These are phyloP conservation scores for Leccinum griseonigrum DNA, from an alignment of 1,284 basidiomycete genomes.

Conservation along the genomic window DNA sequence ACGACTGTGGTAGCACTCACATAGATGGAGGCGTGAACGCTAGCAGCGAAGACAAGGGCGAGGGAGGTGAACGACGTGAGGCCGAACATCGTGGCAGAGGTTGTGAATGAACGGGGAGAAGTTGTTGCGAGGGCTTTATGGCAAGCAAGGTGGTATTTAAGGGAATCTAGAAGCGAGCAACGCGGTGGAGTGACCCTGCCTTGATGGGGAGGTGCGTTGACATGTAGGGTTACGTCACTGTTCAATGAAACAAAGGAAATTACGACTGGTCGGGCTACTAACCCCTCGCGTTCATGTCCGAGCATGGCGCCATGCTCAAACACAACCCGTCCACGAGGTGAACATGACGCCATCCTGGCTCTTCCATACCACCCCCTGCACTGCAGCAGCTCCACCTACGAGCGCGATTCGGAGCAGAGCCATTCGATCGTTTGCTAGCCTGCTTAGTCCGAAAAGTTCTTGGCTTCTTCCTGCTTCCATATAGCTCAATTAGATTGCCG, in stretches of 20 bases:
- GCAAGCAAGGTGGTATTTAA: conserved; percentile 25
- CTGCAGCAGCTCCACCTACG: neutral
- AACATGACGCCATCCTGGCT: neutral
- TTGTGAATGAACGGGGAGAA: neutral
- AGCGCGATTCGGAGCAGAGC: neutral
- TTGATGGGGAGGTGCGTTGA: conserved; percentile 8
- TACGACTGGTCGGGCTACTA: conserved; percentile 5
- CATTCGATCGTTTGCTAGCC: neutral
- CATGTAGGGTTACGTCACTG: neutral
- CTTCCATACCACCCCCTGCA: neutral
- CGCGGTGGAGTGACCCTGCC: conserved; percentile 11
- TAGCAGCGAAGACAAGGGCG: conserved; percentile 21
- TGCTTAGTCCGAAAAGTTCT: neutral
- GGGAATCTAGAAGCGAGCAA: conserved; percentile 24
- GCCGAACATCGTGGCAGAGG: conserved; percentile 15
- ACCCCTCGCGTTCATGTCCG: neutral
- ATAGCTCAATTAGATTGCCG: neutral
- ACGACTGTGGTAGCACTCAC: conserved; percentile 13
- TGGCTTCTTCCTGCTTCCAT: neutral
- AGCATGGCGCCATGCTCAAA: neutral
- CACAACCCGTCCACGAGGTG: neutral
- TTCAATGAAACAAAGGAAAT: conserved; percentile 13
- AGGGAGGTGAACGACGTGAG: conserved; percentile 12
- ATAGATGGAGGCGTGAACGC: conserved; percentile 22
- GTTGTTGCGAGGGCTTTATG: neutral